phyloP scores from a whole-genome alignment of 192 early-diverging fungal species.

The Entomortierella beljakovae region DNA sequence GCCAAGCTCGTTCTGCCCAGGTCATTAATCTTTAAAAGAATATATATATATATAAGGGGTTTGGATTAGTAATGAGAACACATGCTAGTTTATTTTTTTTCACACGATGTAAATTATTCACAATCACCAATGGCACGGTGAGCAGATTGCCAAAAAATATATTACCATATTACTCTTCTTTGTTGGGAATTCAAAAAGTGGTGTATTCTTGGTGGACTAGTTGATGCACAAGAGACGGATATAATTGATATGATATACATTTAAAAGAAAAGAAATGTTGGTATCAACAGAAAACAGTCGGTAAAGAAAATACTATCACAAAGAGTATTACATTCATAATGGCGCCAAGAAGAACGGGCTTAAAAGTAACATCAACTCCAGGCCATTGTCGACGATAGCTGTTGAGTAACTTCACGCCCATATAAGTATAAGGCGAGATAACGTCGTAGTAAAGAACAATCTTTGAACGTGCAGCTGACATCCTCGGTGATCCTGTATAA shows the following conservation, averaged over 20 bases:
- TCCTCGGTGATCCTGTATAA: background rate
- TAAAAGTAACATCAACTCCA: conserved; percentile 31
- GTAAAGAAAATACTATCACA: background rate
- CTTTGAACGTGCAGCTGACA: conserved; percentile 23
- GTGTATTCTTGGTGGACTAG: conserved; percentile 29
- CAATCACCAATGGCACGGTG: too few relatives aligned
- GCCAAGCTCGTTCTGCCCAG: conserved; percentile 34
- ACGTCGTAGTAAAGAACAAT: conserved; percentile 44
- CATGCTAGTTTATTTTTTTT: background rate
- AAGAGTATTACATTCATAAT: conserved; percentile 30
- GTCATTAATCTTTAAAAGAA: conserved; percentile 26
- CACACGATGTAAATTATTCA: conserved; percentile 12
- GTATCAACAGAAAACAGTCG: background rate
- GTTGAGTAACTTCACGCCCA: conserved; percentile 45
- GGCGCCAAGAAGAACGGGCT: conserved; percentile 38
- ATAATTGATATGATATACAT: background rate
- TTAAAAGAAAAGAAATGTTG: background rate
- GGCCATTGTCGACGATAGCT: conserved; percentile 34
- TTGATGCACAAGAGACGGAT: background rate
- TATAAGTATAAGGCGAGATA: conserved; percentile 45
- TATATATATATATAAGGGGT: background rate
- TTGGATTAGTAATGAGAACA: too few relatives aligned
- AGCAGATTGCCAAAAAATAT: background rate
- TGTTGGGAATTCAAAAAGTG: conserved; percentile 30
- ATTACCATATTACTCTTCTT: conserved; percentile 43